Evolutionary conservation across 1,139 yeast genomes (phyloP), one percentile per base, ranked within the genome.

Genomic region (Pichia sp.): DNA sequence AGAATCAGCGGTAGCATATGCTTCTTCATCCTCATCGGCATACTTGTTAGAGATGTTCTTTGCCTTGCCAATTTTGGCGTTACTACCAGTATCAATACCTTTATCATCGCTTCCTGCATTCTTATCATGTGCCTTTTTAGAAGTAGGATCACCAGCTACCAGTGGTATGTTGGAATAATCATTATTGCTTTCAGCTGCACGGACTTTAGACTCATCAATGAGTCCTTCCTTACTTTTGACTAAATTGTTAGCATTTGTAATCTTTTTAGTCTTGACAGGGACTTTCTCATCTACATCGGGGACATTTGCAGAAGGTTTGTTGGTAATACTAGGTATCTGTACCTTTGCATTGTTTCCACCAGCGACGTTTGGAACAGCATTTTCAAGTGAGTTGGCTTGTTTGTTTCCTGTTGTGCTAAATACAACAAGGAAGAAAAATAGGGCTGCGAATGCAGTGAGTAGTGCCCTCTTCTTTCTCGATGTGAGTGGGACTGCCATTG

Each of bases 151-250:
- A 22, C 52, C 50, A 3, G 55, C 48, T 23, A 38, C 34, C 13
- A 44, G 34, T 12, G 48, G 48, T 18, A 42, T 37, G 3, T 37
- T 41, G 12, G 14, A 14, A 9, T 26, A 17, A 3, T 34, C 26
- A n/a, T 32, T 30, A 4, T 19, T 22, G 29, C 49, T 55, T 32
- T 57, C 61, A 2, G 53, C 56, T 34, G 45, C 43, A 26, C 50
- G 52, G 23, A 56, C 60, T 40, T 55, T 55, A 10, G 53, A 31
- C 39, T 57, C 61, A 34, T 55, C 60, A 23, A 56, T 55, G 11
- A 42, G 46, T 2, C 61, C 61, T 14, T 50, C 44, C 35, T 55
- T 53, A 27, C 37, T 38, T 27, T 38, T 49, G 3, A 55, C 60
- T 14, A 48, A 32, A 25, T 46, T 42, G 37, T 54, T 55, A 11